Conservation (phyloP, 2,329 filamentous ascomycete genomes). For the Colletotrichum sp. region DNA sequence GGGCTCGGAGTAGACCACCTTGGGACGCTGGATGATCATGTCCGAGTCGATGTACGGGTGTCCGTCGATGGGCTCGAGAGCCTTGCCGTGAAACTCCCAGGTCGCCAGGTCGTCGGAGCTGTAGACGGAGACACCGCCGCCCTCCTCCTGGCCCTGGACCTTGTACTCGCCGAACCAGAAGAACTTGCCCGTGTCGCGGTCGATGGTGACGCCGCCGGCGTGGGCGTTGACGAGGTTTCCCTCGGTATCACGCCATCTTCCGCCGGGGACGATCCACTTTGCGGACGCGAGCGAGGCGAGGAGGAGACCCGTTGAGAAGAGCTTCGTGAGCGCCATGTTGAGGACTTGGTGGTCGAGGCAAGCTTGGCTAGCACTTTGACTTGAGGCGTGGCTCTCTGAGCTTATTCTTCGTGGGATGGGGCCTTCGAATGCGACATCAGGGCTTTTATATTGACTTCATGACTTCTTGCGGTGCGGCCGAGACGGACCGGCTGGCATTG, state of each 20-base stretch:
- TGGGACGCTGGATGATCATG: slow-evolving; percentile 66
- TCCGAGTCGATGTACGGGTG: slow-evolving; percentile 59
- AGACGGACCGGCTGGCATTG: slow-evolving; percentile 8
- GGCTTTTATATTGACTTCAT: slow-evolving; percentile 1
- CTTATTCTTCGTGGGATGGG: not conserved
- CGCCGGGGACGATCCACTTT: slow-evolving; percentile 67
- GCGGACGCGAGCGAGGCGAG: slow-evolving; percentile 30
- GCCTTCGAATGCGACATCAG: not conserved
- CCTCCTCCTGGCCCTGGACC: slow-evolving; percentile 60
- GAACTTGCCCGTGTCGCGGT: slow-evolving; percentile 58
- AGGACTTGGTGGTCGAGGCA: not conserved
- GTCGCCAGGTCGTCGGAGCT: slow-evolving; percentile 66
- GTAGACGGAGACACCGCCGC: slow-evolving; percentile 65
- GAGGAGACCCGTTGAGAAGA: slow-evolving; percentile 7
- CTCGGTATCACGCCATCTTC: slow-evolving; percentile 64
- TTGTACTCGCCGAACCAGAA: slow-evolving; percentile 70
- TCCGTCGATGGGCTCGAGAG: slow-evolving; percentile 59
- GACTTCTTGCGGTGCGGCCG: not conserved
- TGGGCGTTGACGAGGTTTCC: slow-evolving; percentile 67
- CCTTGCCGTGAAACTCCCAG: slow-evolving; percentile 62
- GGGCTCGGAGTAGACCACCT: slow-evolving; percentile 62
- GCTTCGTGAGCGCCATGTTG: slow-evolving; percentile 17
- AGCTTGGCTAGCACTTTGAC: not conserved
- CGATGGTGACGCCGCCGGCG: slow-evolving; percentile 60
- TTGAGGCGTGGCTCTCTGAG: not conserved